Evolutionary conservation across 805 yeast genomes (phyloP), one percentile per base, ranked within the genome.

Genomic region (Myxozyma sirexii): DNA sequence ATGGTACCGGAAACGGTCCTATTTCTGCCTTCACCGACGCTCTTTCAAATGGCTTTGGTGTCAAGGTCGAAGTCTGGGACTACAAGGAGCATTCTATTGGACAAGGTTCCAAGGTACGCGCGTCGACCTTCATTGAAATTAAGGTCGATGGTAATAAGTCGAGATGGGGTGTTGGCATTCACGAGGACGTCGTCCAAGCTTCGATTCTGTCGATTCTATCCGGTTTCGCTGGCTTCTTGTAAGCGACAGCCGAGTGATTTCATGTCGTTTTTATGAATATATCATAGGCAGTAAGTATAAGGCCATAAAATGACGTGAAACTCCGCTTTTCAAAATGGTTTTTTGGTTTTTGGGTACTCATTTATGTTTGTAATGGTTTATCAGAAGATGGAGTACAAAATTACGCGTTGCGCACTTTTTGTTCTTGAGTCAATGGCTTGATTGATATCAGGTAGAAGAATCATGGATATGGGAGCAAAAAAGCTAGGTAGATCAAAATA

Each of bases 161-260:
- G 69, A 51, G 69, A 57, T 92, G 97, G 97, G 97, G 97, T 76
- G 92, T 92, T 60, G 97, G 97, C 70, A 84, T 90, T 63, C 86
- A 90, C 72, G 93, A 86, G 75, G 96, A 92, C 75, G 94, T 89
- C 56, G 86, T 96, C 26, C 87, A 86, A 70, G 94, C 97, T 49
- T 85, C 96, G 4, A 82, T 89, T 67, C 70, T 74, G 50, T 77
- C 80, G n/a, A 71, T 76, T n/a, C 67, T 77, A 15, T 72, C 78
- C 37, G 77, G 71, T 4, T 55, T 62, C 43, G 52, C 66, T 3
- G 54, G 54, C 27, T 52, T 62, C 45, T 54, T 61, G 63, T 61
- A 46, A 54, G 7, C n/a, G n/a, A n/a, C 29, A 3, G n/a, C 8
- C 7, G 15, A 33, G 37, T 33, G 15, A 12, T 33, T n/a, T 3